A percentile compares a stretch with the other conserved stretches of the same genome.
phyloP scores from a whole-genome alignment of 108 stramenopile species.

The Skeletonema menzelii region DNA sequence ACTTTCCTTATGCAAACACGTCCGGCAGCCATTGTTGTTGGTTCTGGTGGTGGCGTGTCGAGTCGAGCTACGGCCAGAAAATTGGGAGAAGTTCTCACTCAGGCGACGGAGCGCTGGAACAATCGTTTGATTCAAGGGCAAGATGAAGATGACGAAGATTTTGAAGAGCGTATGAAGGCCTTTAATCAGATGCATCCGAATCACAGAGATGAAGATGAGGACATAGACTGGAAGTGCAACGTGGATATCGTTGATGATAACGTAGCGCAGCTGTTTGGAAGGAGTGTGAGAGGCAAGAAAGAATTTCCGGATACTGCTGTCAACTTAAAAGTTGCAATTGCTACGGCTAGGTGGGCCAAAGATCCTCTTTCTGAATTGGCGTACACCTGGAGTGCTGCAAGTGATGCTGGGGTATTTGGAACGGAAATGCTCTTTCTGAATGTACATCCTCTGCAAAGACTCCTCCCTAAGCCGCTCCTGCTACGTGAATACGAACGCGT shows the following conservation, averaged over 20 bases:
- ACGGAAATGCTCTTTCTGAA: conserved; percentile 90
- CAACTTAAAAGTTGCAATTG: conserved; percentile 78
- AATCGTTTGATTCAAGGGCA: conserved; percentile 79
- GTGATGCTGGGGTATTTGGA: conserved; percentile 81
- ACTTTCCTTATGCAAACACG: conserved; percentile 77
- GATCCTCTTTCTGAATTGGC: conserved; percentile 88
- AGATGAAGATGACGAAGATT: conserved; percentile 91
- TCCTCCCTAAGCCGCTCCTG: conserved; percentile 75
- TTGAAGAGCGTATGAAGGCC: conserved; percentile 56
- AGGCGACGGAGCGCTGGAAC: conserved; percentile 79
- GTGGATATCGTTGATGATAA: conserved; percentile 84
- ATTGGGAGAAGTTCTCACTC: conserved; percentile 65
- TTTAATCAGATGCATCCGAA: conserved; percentile 59
- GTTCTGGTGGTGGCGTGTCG: conserved; percentile 79
- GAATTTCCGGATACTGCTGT: conserved; percentile 87
- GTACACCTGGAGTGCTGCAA: conserved; percentile 89
- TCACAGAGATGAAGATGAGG: conserved; percentile 61
- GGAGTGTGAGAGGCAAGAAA: conserved; percentile 84
- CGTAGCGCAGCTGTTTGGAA: conserved; percentile 84
- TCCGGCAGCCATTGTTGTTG: conserved; percentile 80
- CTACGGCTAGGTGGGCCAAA: conserved; percentile 84
- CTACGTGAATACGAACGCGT: conserved; percentile 85
- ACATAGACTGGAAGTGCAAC: conserved; percentile 81
- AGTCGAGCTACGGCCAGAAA: conserved; percentile 60
- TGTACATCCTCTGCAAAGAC: conserved; percentile 87